Evolutionary conservation across 2,329 filamentous ascomycete species (phyloP), one percentile per base, ranked within the genome.

Genomic region (Geosmithia putterillii): DNA sequence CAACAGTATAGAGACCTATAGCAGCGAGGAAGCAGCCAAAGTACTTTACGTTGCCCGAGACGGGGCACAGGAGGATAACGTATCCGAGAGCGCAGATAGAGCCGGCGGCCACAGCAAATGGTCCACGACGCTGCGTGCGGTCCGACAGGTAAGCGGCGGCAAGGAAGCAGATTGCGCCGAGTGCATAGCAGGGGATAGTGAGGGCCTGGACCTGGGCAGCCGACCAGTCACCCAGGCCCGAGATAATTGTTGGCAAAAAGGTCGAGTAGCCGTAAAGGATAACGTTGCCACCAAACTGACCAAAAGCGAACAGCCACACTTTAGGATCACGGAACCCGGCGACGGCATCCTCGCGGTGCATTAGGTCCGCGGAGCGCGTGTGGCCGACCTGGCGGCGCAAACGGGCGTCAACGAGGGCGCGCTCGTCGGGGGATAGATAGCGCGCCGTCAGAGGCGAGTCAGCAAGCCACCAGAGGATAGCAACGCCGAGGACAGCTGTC

Each of bases 191-290:
- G 1, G 80, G 79, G 35, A 83, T 81, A 0, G 79, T 83, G 17
- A 83, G 64, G n/a, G 77, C 74, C 52, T 83, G 79, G 0, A 80
- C 70, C 37, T 62, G 48, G 2, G 52, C 48, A 0, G 18, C 49
- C 15, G 45, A 48, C 55, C 55, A 56, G 42, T 76, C 63, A 0
- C 76, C 68, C 42, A 83, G 69, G 0, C 70, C 74, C 18, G 70
- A 61, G 52, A 83, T 82, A 43, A 83, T 83, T 0, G 78, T 82
- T 0, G 79, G 79, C 34, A 83, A 57, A 50, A 83, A 83, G 2
- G 76, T 81, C 42, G 69, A 73, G 54, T 74, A 81, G 2, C 56
- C 56, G 48, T 83, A 83, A 0, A 83, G 65, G 65, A 82, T 79
- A 0, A 73, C 78, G 48, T 80, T 76, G 17, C 67, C 65, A 3